Evolutionary conservation across 768 basidiomycete species (phyloP).

Genomic region (Holtermannia corniformis): DNA sequence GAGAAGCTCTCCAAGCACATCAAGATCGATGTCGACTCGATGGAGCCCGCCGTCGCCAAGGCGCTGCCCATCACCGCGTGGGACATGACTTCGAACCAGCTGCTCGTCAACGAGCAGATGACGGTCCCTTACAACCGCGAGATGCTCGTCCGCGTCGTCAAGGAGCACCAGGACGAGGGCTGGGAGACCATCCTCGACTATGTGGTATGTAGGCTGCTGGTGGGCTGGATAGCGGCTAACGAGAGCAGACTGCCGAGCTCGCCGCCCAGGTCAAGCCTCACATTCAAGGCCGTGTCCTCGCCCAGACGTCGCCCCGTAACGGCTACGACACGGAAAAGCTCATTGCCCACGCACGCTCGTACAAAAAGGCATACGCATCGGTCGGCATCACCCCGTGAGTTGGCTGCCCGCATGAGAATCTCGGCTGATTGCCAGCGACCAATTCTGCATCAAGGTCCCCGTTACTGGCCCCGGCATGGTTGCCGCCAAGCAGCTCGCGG

Average conservation of each 20-base stretch:
- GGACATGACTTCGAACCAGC: slow-evolving; percentile 33
- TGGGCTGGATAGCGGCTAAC: background rate
- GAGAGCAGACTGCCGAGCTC: slow-evolving; percentile 17
- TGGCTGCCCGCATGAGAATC: background rate
- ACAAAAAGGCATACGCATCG: slow-evolving; percentile 21
- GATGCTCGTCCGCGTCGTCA: slow-evolving; percentile 21
- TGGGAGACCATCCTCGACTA: slow-evolving; percentile 16
- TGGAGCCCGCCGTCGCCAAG: slow-evolving; percentile 24
- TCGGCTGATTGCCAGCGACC: slow-evolving; percentile 23
- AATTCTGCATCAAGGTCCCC: slow-evolving; percentile 56
- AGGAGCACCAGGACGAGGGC: slow-evolving; percentile 13
- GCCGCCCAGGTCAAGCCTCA: slow-evolving; percentile 12
- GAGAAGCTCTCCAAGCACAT: slow-evolving; percentile 22
- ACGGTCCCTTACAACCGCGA: slow-evolving; percentile 31
- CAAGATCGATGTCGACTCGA: slow-evolving; percentile 29
- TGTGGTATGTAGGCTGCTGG: slow-evolving; percentile 11
- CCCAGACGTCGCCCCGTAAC: slow-evolving; percentile 24
- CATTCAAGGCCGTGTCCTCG: slow-evolving; percentile 28
- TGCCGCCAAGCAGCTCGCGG: slow-evolving; percentile 48
- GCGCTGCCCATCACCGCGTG: slow-evolving; percentile 27
- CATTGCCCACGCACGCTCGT: slow-evolving; percentile 21
- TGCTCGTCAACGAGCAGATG: slow-evolving; percentile 19
- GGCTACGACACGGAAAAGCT: slow-evolving; percentile 24
- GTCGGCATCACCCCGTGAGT: slow-evolving; percentile 37
- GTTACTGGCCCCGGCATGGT: slow-evolving; percentile 49